Evolutionary conservation across 1,139 yeast genomes (phyloP), one percentile per base, ranked within the genome.

Genomic region (Zygosaccharomyces sapae): DNA sequence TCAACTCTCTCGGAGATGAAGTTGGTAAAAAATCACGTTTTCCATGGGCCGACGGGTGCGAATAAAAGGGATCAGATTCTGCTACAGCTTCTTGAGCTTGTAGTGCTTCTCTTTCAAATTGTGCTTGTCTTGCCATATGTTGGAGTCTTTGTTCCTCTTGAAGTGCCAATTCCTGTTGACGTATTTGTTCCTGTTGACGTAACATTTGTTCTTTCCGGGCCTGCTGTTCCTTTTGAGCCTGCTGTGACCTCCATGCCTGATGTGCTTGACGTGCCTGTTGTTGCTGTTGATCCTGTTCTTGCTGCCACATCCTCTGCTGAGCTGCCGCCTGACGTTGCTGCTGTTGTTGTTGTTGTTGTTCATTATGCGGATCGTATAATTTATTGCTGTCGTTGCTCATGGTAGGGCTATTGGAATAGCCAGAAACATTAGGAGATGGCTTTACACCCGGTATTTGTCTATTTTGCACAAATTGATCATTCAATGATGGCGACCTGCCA

Each of bases 331-430:
- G 44, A 8, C 33, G 30, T 33, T 41, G 44, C 22, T 41, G 44
- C 33, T 37, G 55, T 50, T 38, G 38, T n/a, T 48, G 53, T 10
- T 20, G 27, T n/a, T 48, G 52, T 24, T 45, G 47, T 37, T 48
- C 49, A 13, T 35, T 25, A 29, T 34, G 43, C 19, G 42, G 45
- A 19, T 22, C 36, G 7, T 22, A 22, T 22, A 22, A 22, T 5
- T 22, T 22, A 33, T 16, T 30, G 9, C 41, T 29, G 10, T 38
- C 29, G 33, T 29, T 38, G 27, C 41, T 38, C 20, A 29, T 5
- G 3, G 62, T 58, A 6, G 57, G 46, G 27, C 52, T 50, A 18
- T 43, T 55, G 5, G 60, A 43, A 43, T 60, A 60, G 4, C 63
- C 62, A 3, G 58, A 47, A 36, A 50, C 59, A 25, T 13, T 45